Conservation (phyloP, 129 eudicot genomes). For the Cynara cardunculus region DNA sequence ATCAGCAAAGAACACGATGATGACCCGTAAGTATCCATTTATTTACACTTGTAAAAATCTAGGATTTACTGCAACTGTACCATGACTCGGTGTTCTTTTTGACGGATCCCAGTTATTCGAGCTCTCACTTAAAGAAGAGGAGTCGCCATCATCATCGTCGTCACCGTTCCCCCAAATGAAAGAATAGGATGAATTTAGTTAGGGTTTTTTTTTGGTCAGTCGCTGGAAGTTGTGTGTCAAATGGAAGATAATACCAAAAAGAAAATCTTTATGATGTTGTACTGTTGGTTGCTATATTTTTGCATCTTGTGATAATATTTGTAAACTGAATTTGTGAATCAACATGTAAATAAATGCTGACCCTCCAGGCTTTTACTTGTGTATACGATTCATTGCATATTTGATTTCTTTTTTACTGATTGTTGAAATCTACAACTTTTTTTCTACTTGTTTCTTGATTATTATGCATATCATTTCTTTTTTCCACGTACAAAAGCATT, state of each 20-base stretch:
- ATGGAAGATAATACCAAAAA: neutral
- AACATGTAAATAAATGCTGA: conserved; percentile 27
- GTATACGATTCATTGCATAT: neutral
- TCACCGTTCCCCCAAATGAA: conserved; percentile 35
- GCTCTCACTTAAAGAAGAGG: conserved; percentile 48
- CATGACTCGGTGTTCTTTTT: neutral
- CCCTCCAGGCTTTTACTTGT: neutral
- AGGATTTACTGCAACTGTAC: neutral
- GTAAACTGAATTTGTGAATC: conserved; percentile 28
- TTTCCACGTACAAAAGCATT: too few species aligned
- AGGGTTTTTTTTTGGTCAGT: neutral
- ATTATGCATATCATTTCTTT: neutral
- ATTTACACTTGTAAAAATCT: neutral
- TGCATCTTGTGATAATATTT: conserved; percentile 6
- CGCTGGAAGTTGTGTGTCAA: neutral
- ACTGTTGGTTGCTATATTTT: conserved; percentile 13
- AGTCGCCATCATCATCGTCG: conserved; percentile 30
- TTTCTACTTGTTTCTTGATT: neutral
- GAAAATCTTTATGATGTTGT: conserved; percentile 6
- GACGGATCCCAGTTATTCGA: conserved; percentile 41
- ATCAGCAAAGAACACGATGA: conserved; percentile 43
- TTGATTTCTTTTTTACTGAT: neutral
- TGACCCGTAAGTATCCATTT: conserved; percentile 49
- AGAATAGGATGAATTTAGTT: conserved; percentile 14
- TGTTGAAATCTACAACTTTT: too few species aligned